phyloP scores from a whole-genome alignment of 1,284 basidiomycete genomes.

The Ustilago xerochloae region DNA sequence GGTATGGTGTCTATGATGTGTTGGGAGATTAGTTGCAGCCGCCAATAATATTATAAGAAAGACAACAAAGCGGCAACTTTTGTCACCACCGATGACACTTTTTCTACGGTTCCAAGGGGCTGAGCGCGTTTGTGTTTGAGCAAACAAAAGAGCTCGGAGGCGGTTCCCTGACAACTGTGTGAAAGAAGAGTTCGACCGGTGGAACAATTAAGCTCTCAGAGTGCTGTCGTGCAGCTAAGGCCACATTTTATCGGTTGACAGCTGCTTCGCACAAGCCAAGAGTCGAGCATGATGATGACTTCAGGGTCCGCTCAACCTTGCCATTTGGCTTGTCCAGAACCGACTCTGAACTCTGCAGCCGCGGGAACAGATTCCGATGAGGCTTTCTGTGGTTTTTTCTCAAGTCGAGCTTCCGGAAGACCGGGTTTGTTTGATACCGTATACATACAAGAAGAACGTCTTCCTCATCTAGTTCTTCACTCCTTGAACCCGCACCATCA shows the following conservation, averaged over 20 bases:
- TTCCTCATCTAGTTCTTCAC: background rate
- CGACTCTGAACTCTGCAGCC: constrained; percentile 1
- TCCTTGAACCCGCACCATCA: background rate
- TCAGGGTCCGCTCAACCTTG: background rate
- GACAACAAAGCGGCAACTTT: background rate
- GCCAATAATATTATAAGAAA: background rate
- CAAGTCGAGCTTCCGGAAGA: background rate
- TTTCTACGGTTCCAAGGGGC: background rate
- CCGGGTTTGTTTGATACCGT: too few species aligned
- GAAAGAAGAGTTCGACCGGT: constrained; percentile 2
- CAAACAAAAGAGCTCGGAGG: background rate
- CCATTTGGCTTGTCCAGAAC: background rate
- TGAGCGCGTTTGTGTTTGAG: background rate
- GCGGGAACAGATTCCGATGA: background rate
- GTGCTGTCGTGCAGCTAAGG: background rate
- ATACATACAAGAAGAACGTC: background rate
- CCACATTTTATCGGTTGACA: background rate
- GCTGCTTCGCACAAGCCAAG: background rate
- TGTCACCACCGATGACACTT: constrained; percentile 2
- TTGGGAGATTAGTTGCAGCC: background rate
- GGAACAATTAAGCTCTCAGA: background rate
- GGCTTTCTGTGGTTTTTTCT: background rate
- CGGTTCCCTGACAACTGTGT: background rate
- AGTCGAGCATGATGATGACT: background rate
- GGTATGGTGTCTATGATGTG: too few species aligned